These are phyloP conservation scores for Tirmania nivea DNA, from an alignment of 495 filamentous ascomycete species.

Conservation along the genomic window DNA sequence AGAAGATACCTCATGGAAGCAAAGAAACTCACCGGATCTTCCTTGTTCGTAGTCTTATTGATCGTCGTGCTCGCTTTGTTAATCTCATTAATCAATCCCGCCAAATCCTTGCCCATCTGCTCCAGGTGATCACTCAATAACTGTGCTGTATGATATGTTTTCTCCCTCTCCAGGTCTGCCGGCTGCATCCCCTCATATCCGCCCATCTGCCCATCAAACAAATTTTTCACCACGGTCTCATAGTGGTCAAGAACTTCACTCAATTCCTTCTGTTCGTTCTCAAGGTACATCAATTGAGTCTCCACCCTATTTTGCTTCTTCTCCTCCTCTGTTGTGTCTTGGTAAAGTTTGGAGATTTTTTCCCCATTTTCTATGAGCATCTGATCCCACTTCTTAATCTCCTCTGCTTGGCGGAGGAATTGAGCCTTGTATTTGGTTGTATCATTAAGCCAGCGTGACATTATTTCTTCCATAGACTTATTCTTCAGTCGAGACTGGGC, in stretches of 20 bases:
- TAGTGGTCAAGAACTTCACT: conserved; percentile 67
- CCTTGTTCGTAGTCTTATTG: conserved; percentile 66
- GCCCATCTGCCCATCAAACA: conserved; percentile 49
- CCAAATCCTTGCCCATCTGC: conserved; percentile 75
- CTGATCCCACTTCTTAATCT: conserved; percentile 77
- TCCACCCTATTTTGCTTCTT: conserved; percentile 77
- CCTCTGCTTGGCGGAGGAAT: conserved; percentile 68
- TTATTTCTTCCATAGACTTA: conserved; percentile 98
- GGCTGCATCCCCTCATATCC: conserved; percentile 52
- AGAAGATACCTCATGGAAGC: background rate
- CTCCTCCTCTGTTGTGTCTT: conserved; percentile 74
- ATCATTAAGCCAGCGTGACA: conserved; percentile 92
- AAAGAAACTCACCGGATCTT: conserved; percentile 60
- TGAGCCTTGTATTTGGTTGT: conserved; percentile 88
- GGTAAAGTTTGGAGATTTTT: conserved; percentile 76
- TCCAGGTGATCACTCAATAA: conserved; percentile 68
- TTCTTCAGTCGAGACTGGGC: conserved; percentile 62
- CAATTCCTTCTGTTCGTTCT: conserved; percentile 79
- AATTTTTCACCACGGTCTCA: conserved; percentile 66
- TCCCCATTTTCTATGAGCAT: conserved; percentile 76
- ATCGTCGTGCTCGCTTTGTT: conserved; percentile 66
- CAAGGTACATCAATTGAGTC: conserved; percentile 64
- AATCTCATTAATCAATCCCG: conserved; percentile 93
- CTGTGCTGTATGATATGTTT: conserved; percentile 82
- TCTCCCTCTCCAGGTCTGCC: conserved; percentile 82